These are phyloP conservation scores for Spizellomyces sp. DNA, from an alignment of 192 early-diverging fungal genomes.

Conservation along the genomic window DNA sequence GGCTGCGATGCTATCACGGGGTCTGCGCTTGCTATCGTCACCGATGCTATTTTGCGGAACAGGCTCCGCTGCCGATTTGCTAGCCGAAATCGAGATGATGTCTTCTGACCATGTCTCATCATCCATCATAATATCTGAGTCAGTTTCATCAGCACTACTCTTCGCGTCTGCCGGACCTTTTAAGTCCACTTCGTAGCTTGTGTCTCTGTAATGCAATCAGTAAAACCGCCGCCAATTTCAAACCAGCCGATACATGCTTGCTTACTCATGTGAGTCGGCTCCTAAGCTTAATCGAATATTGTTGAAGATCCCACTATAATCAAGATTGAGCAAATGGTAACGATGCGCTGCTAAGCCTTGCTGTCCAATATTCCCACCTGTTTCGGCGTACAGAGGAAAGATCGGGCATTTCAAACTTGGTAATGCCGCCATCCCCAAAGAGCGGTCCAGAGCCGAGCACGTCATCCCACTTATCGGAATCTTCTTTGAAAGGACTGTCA, in stretches of 20 bases:
- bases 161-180: constrained; percentile 10
- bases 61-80: not conserved
- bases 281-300: not conserved
- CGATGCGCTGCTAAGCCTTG: not conserved
- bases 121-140: constrained; percentile 11
- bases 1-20: not conserved
- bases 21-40: not conserved
- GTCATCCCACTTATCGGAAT: not conserved
- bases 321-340: not conserved
- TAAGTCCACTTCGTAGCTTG: constrained; percentile 23
- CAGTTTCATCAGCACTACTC: not conserved
- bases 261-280: constrained; percentile 1
- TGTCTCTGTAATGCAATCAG: not conserved
- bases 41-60: not conserved
- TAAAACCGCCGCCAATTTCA: not conserved
- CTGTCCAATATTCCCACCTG: constrained; percentile 10
- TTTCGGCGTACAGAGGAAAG: constrained; percentile 23
- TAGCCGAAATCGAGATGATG: not conserved
- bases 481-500: not conserved
- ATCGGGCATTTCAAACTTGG: constrained; percentile 24
- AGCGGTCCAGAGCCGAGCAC: not conserved
- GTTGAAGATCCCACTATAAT: not conserved
- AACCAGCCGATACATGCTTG: not conserved
- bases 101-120: not conserved
- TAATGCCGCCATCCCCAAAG: not conserved